Conservation (phyloP, 768 basidiomycete species). For the Mycena olivaceomarginata region DNA sequence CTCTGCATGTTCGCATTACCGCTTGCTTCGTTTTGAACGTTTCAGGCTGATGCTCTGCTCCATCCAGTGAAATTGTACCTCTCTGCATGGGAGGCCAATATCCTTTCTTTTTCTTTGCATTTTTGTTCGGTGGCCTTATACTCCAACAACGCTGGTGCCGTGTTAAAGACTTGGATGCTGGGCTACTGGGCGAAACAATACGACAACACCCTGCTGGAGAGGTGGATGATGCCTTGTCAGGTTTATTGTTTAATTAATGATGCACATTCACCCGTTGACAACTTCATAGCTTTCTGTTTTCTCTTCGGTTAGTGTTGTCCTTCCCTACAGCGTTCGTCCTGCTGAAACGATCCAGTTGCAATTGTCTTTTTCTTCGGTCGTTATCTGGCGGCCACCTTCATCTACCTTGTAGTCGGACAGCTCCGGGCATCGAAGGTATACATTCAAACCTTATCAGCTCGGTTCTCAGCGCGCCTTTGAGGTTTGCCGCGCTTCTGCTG, state of each 20-base stretch:
- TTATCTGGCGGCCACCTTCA: constrained; percentile 50
- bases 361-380: constrained; percentile 50
- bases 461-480: constrained; percentile 49
- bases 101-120: constrained; percentile 42
- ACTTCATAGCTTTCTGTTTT: constrained; percentile 21
- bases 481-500: constrained; percentile 48
- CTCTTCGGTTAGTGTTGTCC: constrained; percentile 17
- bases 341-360: constrained; percentile 22
- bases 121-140: constrained; percentile 39
- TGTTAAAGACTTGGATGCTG: constrained; percentile 44
- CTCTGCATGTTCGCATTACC: constrained; percentile 38
- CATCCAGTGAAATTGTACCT: constrained; percentile 49
- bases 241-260: background rate
- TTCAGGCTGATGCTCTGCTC: constrained; percentile 50
- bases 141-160: constrained; percentile 25
- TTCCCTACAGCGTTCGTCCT: no score
- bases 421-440: constrained; percentile 63
- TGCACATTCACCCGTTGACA: background rate
- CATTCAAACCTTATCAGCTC: constrained; percentile 59
- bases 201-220: constrained; percentile 33
- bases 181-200: constrained; percentile 48
- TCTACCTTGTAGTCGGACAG: constrained; percentile 57
- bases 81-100: constrained; percentile 36
- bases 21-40: background rate
- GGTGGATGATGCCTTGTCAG: constrained; percentile 33